Conservation (phyloP, 148 eudicot species). For the Beta vulgaris region DNA sequence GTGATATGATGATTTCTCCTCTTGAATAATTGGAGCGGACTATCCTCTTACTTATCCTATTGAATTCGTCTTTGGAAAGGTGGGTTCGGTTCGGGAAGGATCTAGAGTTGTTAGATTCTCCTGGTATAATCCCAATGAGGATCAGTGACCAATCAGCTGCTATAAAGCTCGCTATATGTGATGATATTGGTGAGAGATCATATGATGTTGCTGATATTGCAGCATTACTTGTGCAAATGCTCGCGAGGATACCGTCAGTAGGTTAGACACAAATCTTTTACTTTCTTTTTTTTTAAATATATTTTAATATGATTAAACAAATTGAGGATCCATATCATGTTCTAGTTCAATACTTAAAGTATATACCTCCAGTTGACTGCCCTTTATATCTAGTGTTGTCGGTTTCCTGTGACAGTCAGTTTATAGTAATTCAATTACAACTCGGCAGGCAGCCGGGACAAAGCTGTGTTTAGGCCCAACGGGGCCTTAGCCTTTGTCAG, state of each 20-base stretch:
- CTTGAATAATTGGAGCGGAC: background rate
- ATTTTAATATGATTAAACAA: background rate
- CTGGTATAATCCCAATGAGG: conserved; percentile 97
- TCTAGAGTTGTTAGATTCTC: conserved; percentile 89
- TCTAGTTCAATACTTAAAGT: no score
- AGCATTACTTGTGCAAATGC: conserved; percentile 81
- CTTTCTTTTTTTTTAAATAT: no score
- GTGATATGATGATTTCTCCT: conserved; percentile 4
- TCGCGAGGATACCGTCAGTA: conserved; percentile 69
- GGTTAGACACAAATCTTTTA: conserved; percentile 47
- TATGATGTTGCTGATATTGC: conserved; percentile 85
- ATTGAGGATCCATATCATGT: background rate
- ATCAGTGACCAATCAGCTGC: conserved; percentile 92
- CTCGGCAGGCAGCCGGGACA: no score
- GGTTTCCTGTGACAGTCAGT: background rate
- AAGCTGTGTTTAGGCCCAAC: no score
- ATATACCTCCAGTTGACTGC: background rate
- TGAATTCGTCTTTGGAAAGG: conserved; percentile 37
- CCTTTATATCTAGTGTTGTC: background rate
- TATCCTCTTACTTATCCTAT: background rate
- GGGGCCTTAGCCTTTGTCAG: no score
- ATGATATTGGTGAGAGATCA: conserved; percentile 97
- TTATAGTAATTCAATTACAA: background rate
- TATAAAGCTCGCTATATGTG: conserved; percentile 97
- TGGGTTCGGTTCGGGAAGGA: conserved; percentile 95